These are phyloP conservation scores for Plenodomus tracheiphilus DNA, from an alignment of 2,329 filamentous ascomycete genomes.

Conservation along the genomic window DNA sequence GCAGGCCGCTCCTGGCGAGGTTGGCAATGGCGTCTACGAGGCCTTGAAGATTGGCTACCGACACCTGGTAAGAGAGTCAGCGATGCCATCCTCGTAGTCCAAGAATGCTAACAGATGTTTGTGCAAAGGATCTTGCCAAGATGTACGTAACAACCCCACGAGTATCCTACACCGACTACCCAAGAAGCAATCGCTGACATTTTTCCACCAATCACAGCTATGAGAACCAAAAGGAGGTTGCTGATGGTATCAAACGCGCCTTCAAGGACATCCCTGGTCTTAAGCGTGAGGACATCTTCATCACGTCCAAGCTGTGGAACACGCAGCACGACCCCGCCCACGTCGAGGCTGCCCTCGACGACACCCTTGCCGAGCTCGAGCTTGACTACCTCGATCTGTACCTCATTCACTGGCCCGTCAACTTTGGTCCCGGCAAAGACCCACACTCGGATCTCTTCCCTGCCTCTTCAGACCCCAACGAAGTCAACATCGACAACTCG, in stretches of 20 bases:
- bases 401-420: slow-evolving; percentile 85
- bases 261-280: slow-evolving; percentile 31
- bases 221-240: slow-evolving; percentile 38
- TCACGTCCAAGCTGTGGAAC: slow-evolving; percentile 88
- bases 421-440: slow-evolving; percentile 63
- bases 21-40: slow-evolving; percentile 48
- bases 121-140: slow-evolving; percentile 45
- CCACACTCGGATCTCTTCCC: slow-evolving; percentile 37
- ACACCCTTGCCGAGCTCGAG: slow-evolving; percentile 74
- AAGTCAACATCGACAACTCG: slow-evolving; percentile 47
- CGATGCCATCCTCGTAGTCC: background rate
- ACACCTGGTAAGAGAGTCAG: slow-evolving; percentile 29
- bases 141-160: slow-evolving; percentile 25
- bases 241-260: slow-evolving; percentile 35
- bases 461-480: slow-evolving; percentile 56
- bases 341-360: slow-evolving; percentile 73
- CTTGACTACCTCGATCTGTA: slow-evolving; percentile 90
- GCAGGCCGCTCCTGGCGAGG: slow-evolving; percentile 40
- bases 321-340: slow-evolving; percentile 74
- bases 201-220: slow-evolving; percentile 36
- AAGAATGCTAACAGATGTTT: background rate
- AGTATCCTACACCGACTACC: too few relatives aligned
- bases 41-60: slow-evolving; percentile 40
- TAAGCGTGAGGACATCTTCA: slow-evolving; percentile 38
- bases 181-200: too few relatives aligned